A percentile compares a stretch with the other conserved stretches of the same genome.
Evolutionary conservation across 2,329 filamentous ascomycete genomes (phyloP).

Genomic region (Chaetomium sp.): DNA sequence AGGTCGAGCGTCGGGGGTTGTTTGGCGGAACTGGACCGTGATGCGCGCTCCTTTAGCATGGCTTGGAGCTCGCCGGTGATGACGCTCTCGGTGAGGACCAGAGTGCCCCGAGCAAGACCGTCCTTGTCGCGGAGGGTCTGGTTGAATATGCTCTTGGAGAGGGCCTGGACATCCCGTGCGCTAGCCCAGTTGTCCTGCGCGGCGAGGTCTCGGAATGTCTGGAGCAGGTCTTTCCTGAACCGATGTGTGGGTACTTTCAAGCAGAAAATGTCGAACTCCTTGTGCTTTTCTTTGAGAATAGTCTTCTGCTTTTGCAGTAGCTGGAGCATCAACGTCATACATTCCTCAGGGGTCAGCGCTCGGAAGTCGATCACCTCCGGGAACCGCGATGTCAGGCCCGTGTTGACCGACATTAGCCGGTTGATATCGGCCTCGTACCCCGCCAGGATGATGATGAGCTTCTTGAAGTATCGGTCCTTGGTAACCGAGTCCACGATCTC

Average conservation of each 20-base stretch:
- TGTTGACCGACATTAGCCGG: constrained; percentile 60
- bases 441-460: constrained; percentile 67
- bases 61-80: constrained; percentile 26
- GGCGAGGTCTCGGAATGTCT: constrained; percentile 46
- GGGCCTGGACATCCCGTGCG: constrained; percentile 60
- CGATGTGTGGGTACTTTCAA: constrained; percentile 26
- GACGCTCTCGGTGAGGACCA: constrained; percentile 24
- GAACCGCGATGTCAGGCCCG: constrained; percentile 66
- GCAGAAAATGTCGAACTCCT: constrained; percentile 34
- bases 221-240: constrained; percentile 35
- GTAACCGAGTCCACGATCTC: constrained; percentile 56
- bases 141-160: constrained; percentile 55
- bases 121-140: constrained; percentile 40
- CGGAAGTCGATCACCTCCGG: constrained; percentile 62
- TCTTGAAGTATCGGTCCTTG: constrained; percentile 59
- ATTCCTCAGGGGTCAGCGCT: constrained; percentile 46
- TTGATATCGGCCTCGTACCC: constrained; percentile 71
- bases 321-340: constrained; percentile 47
- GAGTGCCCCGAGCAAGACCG: constrained; percentile 19
- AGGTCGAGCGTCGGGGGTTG: background rate
- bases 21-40: constrained; percentile 21
- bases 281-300: constrained; percentile 21
- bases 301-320: constrained; percentile 38
- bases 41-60: constrained; percentile 34
- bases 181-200: constrained; percentile 60